Evolutionary conservation across 208 protist species (phyloP), one percentile per base, ranked within the genome.

Genomic region (Trypanosoma vivax): DNA sequence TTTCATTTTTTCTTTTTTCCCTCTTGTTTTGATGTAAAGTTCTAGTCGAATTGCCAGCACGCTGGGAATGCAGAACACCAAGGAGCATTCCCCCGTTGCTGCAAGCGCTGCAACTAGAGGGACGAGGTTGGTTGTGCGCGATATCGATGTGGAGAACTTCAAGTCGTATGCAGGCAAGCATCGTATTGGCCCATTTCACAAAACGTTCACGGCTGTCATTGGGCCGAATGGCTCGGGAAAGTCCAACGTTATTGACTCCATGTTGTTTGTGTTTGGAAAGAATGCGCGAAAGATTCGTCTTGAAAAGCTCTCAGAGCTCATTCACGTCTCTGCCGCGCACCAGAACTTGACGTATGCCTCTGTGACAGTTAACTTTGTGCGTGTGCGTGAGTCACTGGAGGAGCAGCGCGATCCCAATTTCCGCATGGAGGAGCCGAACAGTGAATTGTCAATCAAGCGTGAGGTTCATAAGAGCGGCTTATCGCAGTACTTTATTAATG

Each of bases 191-290:
- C 98, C 98, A 0, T 99, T 99, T 70, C 97, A 99, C 83, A 98
- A 99, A 73, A 96, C 85, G 33, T 99, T 99, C 76, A 98, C 97
- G 21, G 90, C 96, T 10, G 92, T 99, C 24, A 97, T 99, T 42
- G 99, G 99, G 9, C 98, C 99, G 10, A 99, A 99, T 74, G 99
- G 99, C 29, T 98, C 88, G 25, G 99, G 98, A 50, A 99, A 99
- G 84, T 99, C 96, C 9, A 99, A 99, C 73, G 97, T 99, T 13
- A 99, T 99, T 55, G 99, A 99, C 73, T 87, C 97, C 2, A 91
- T 99, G 73, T 83, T 99, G 4, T 99, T 99, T 78, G 99, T 99
- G 11, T 99, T 99, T 82, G 99, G 98, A 31, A 96, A 95, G 43
- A 88, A 90, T 30, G 98, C 98, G 0, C 97, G 96, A 54, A 83